Evolutionary conservation across 257 asterid genomes (phyloP), one percentile per base, ranked within the genome.

Genomic region (Solanum raphanifolium): DNA sequence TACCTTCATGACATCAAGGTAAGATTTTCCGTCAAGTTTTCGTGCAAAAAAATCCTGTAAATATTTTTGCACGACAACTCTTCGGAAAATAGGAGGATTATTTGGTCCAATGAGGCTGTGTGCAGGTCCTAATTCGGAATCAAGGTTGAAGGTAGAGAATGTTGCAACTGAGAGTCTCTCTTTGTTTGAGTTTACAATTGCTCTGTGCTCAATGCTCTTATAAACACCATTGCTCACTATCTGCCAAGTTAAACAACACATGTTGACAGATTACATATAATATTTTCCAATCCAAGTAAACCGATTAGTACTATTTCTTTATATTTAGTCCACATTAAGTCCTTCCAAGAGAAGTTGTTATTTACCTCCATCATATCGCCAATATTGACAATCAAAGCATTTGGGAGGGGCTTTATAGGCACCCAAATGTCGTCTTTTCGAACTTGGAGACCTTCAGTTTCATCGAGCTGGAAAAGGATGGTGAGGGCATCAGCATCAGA

Each of bases 301-400:
- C 52, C 2, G 52, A 43, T 12, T 43, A 43, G 52, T 43, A 43
- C 0, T 43, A 43, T 43, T 43, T 43, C 52, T 43, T 12, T 11
- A 11, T 4, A 12, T 43, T 43, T 43, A 43, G 52, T 41, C 46
- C 46, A 39, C 46, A 9, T 9, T 39, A 39, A 39, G 46, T 39
- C 46, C 46, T 39, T 39, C 9, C 0, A 39, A 39, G 13, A 39
- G 0, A 0, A 41, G 83, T 39, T 39, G 32, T 11, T 10, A 21
- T 36, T 65, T 83, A 91, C 96, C 96, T 92, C 96, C 91, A 93
- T 78, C 15, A 91, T 88, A 73, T 92, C 96, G 29, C 96, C 96
- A 88, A 93, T 83, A 79, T 93, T 93, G 86, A 91, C 91, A 7
- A 93, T 78, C 60, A 93, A 91, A 23, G 96, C 94, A 87, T 91